Percentiles rank a stretch among this genome's conserved stretches.
phyloP scores from a whole-genome alignment of 2,329 filamentous ascomycete species.

The Fusarium sp. region DNA sequence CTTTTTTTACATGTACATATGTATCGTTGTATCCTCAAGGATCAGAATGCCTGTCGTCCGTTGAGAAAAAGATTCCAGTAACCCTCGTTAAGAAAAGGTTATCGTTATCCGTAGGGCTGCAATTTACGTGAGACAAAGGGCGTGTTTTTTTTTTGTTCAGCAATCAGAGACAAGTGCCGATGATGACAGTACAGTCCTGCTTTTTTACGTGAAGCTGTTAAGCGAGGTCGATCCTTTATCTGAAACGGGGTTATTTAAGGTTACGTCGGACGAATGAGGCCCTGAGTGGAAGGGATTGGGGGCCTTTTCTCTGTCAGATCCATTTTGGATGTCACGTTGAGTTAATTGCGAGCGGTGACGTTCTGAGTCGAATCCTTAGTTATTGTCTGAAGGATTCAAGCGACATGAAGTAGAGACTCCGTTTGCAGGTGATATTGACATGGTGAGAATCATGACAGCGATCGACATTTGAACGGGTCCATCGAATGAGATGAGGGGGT shows the following conservation, averaged over 20 bases:
- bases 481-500: conserved; percentile 1
- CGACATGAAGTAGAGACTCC: background rate
- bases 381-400: conserved; percentile 13
- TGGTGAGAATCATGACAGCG: conserved; percentile 8
- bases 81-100: conserved; percentile 9
- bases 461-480: conserved; percentile 1
- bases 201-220: conserved; percentile 13
- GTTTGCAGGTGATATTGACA: conserved; percentile 2
- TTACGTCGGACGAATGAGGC: conserved; percentile 17
- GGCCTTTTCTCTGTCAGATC: background rate
- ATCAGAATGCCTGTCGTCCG: background rate
- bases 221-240: conserved; percentile 32
- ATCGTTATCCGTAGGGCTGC: conserved; percentile 21
- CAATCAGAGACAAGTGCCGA: conserved; percentile 18
- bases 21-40: background rate
- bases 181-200: background rate
- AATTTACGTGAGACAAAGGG: conserved; percentile 2
- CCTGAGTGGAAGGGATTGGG: conserved; percentile 9
- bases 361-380: background rate
- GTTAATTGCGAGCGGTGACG: background rate
- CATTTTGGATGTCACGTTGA: background rate
- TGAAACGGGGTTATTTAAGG: conserved; percentile 36
- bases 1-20: background rate
- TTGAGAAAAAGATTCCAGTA: background rate
- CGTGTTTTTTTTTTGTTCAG: background rate